Percentiles rank a stretch among this genome's conserved stretches.
These are phyloP conservation scores for Xylaria telfairii DNA, from an alignment of 495 filamentous ascomycete genomes.

Conservation along the genomic window DNA sequence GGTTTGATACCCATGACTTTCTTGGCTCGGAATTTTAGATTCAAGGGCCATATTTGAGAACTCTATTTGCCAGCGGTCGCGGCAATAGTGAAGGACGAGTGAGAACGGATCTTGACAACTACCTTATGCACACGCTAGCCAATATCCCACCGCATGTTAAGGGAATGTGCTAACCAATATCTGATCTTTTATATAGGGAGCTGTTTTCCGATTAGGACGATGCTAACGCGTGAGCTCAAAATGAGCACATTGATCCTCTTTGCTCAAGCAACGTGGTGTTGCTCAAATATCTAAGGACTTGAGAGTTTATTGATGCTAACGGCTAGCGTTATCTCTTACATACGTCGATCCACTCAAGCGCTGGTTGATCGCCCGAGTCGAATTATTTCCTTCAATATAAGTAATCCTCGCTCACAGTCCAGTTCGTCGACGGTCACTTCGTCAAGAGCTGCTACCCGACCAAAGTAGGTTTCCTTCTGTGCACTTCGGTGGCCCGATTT, in stretches of 20 bases:
- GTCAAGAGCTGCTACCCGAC: conserved; percentile 92
- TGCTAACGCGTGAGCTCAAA: background rate
- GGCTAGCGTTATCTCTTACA: background rate
- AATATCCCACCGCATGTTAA: background rate
- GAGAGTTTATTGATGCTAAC: background rate
- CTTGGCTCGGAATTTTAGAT: background rate
- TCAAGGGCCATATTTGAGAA: background rate
- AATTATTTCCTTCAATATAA: background rate
- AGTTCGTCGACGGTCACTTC: conserved; percentile 97
- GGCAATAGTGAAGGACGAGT: background rate
- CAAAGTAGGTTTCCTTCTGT: background rate
- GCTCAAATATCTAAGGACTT: background rate
- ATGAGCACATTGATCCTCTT: background rate
- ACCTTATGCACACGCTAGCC: background rate
- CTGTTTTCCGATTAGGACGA: background rate
- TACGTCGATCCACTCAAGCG: background rate
- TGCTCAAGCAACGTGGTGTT: background rate
- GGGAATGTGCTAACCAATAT: background rate
- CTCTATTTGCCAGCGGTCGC: background rate
- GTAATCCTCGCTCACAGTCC: conserved; percentile 97
- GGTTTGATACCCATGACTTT: conserved; percentile 1
- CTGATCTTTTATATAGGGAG: background rate
- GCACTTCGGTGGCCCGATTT: background rate
- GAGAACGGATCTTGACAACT: background rate
- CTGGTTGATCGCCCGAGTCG: background rate